Conservation (phyloP, 768 basidiomycete genomes). For the Trametes gibbosa region DNA sequence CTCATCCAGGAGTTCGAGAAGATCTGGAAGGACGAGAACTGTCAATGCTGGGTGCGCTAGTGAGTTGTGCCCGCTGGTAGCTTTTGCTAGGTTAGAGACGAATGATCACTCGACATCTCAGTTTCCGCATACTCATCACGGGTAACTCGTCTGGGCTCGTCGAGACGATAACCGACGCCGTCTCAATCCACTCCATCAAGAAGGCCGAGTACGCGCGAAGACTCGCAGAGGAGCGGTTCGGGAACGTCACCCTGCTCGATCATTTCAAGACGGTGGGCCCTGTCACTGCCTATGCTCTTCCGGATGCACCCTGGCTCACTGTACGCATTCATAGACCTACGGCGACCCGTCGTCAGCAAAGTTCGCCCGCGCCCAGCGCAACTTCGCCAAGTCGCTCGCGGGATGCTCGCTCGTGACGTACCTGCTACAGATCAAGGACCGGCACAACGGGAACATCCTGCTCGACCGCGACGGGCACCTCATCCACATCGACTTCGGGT, state of each 20-base stretch:
- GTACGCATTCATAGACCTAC: conserved; percentile 58
- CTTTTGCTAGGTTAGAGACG: too few relatives aligned
- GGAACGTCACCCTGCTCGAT: conserved; percentile 86
- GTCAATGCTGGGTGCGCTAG: conserved; percentile 94
- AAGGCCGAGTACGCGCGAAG: conserved; percentile 96
- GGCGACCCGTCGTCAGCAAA: conserved; percentile 86
- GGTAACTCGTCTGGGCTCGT: conserved; percentile 91
- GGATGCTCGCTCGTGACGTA: conserved; percentile 97
- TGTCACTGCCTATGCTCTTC: background rate
- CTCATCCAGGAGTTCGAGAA: conserved; percentile 89
- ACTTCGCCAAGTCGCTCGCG: conserved; percentile 91
- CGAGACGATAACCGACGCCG: conserved; percentile 97
- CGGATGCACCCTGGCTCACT: background rate
- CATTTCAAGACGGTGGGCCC: conserved; percentile 83
- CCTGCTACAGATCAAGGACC: conserved; percentile 95
- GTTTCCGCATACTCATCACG: conserved; percentile 95
- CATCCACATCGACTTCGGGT: conserved; percentile 98
- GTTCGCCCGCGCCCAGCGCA: conserved; percentile 86
- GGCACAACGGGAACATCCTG: conserved; percentile 98
- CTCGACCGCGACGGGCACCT: conserved; percentile 93
- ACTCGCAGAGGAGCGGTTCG: conserved; percentile 73
- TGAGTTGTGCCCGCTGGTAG: conserved; percentile 30
- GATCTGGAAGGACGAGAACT: conserved; percentile 95
- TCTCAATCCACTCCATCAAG: conserved; percentile 99
- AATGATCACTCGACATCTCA: background rate